Base-by-base conservation (phyloP, 1,284 basidiomycete species). In the Ceratobasidium sp. region DNA sequence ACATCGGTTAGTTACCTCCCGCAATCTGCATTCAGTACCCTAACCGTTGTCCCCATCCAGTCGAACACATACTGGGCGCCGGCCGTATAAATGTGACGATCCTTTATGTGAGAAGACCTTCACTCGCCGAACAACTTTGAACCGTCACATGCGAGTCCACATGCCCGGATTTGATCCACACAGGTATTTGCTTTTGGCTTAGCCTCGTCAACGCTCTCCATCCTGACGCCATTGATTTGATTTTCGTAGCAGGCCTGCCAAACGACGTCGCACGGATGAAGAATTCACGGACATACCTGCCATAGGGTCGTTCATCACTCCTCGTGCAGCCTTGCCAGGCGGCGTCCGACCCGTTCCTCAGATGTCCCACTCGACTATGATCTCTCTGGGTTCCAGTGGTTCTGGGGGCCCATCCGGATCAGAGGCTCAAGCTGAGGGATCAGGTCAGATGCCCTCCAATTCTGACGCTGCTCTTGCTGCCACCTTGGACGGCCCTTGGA, bases 141-240 rank as follows among this genome's bases (percentile, higher is more conserved):
- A 90, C 13, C 87, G 89, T 47, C 92, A 94, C 80, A 93, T 94
- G 91, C 87, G 88, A 73, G 91, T 89, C 38, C 92, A 94, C 79
- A 91, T 93, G 80, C 90, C 92, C 89, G 89, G 90, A 76, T 90
- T 91, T 52, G 90, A 93, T 82, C 91, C 91, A 30, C 89, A 89
- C 77, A 84, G 91, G 92, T 93, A 80, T 78, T 89, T 84, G 49
- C n/a, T 44, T 54, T 46, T 41, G 75, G 58, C 73, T 44, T 66
- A 59, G 23, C 57, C 16, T 35, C n/a, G 16, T 35, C n/a, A 59
- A 35, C 18, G 16, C 28, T n/a, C n/a, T n/a, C n/a, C n/a, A n/a
- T 38, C n/a, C 57, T 41, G 41, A 59, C 54, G 11, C 43, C 5
- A 49, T 30, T 18, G 4, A 14, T n/a, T 21, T 59, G 21, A 4